Evolutionary conservation across 345 rosid genomes (phyloP), one percentile per base, ranked within the genome.

Genomic region (Tarenaya hassleriana): DNA sequence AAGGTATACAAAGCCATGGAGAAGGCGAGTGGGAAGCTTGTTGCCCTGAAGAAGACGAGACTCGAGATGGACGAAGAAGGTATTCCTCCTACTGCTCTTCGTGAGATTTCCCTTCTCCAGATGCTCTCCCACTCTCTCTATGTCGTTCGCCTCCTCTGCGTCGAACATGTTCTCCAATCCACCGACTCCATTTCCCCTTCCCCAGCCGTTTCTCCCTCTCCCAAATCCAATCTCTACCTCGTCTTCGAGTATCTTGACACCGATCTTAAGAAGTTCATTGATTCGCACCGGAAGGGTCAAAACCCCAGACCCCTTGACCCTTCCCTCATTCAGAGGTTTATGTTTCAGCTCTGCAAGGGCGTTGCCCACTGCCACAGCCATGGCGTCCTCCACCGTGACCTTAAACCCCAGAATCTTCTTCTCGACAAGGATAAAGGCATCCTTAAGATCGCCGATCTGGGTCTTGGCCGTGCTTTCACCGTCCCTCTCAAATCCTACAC

Each of bases 41-140:
- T 90, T 6, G 96, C 98, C 7, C 85, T 90, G 10, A 90, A 90
- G 69, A 87, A 90, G 62, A 84, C 98, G 0, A 63, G 98, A 5
- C 86, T 90, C 13, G 96, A 90, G 67, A 90, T 87, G 83, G 98
- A 87, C 76, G 98, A 90, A 53, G 98, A 90, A 66, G 98, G 98
- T 47, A 71, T 90, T 1, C 98, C 98, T 20, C 98, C 98, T 0
- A 90, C 98, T 16, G 96, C 98, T 0, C 96, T 87, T 64, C 83
- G 98, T 0, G 96, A 91, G 64, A 89, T 87, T 21, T 91, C 96
- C 16, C 82, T 91, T 43, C 98, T 91, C 33, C 98, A 87, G 58
- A 68, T 91, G 89, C 76, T 91, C 15, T 91, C 98, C 1, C 83
- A 83, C 24, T 91, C 95, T 16, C 77, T 91, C 63, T 87, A 87